phyloP scores from a whole-genome alignment of 345 rosid species.

The Pugionium dolabratum region DNA sequence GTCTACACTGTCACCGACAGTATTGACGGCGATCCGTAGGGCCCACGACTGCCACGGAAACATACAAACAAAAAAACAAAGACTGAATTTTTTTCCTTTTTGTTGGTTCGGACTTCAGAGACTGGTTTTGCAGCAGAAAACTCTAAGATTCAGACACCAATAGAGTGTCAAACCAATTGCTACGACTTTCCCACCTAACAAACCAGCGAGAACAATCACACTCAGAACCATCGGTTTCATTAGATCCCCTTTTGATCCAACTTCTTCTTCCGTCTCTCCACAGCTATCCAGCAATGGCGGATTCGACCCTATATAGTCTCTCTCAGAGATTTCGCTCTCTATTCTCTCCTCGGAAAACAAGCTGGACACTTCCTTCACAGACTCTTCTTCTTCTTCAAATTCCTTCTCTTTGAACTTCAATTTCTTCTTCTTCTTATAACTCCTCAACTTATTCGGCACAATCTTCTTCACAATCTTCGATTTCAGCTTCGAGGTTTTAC shows the following conservation, averaged over 20 bases:
- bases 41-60: background rate
- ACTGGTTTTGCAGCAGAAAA: slow-evolving; percentile 35
- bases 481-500: slow-evolving; percentile 43
- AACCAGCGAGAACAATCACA: slow-evolving; percentile 63
- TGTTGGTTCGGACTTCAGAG: slow-evolving; percentile 17
- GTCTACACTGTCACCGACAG: slow-evolving; percentile 25
- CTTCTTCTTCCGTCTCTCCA: background rate
- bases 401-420: slow-evolving; percentile 27
- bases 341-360: slow-evolving; percentile 27
- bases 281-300: slow-evolving; percentile 36
- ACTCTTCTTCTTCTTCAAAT: slow-evolving; percentile 31
- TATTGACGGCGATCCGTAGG: slow-evolving; percentile 15
- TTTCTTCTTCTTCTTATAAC: slow-evolving; percentile 45
- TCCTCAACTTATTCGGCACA: slow-evolving; percentile 63
- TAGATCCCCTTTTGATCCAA: slow-evolving; percentile 35
- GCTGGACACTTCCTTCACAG: slow-evolving; percentile 35
- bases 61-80: background rate
- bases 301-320: slow-evolving; percentile 25
- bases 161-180: slow-evolving; percentile 57
- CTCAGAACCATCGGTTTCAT: slow-evolving; percentile 42
- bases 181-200: slow-evolving; percentile 53
- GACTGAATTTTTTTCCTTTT: background rate
- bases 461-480: slow-evolving; percentile 55
- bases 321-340: slow-evolving; percentile 33
- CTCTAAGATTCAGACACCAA: slow-evolving; percentile 43